Base-by-base conservation (phyloP, 2,329 filamentous ascomycete species). In the Cylindrodendrum hubeiense region DNA sequence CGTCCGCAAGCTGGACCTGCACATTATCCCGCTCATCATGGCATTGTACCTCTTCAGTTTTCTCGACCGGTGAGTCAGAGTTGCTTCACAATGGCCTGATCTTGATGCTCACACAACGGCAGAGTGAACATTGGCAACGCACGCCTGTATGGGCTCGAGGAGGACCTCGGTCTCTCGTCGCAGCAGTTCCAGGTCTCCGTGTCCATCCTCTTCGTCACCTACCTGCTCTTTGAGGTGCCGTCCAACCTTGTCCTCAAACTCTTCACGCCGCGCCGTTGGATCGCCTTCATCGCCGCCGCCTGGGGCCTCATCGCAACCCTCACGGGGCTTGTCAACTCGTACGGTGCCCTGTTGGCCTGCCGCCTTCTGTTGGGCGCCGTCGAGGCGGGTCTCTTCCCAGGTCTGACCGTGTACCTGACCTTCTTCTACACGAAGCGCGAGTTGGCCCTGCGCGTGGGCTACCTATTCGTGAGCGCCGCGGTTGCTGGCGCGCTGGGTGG, bases 361-460 rank as follows among this genome's bases (percentile, higher is more conserved):
- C 89, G 92, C 5, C 75, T 94, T 0, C 79, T 94, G 15, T 86
- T 94, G 0, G 92, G 92, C 5, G 82, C 86, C 7, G 84, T 93
- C 41, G 91, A 93, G 78, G 90, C 89, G 0, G 91, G 91, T 0
- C 80, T 93, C 0, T 93, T 93, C 68, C 91, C 91, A 0, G 91
- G 91, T 0, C 79, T 92, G 68, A 89, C 87, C 5, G 79, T 91
- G 19, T 93, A 93, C 70, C 83, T 94, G 19, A 93, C 91, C 0
- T 86, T 93, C 69, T 94, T 93, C 82, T 94, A 94, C 80, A 91
- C 89, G 50, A 91, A 91, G 74, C 84, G 86, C 28, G 92, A 94
- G 78, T 85, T 94, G 2, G 91, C 91, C 5, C 79, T 93, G 44
- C 88, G 92, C 3, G 89, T 93, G 3, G 91, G 90, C 2, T 93